Evolutionary conservation across 2,329 filamentous ascomycete species (phyloP), one percentile per base, ranked within the genome.

Genomic region (Trichoderma sp.): DNA sequence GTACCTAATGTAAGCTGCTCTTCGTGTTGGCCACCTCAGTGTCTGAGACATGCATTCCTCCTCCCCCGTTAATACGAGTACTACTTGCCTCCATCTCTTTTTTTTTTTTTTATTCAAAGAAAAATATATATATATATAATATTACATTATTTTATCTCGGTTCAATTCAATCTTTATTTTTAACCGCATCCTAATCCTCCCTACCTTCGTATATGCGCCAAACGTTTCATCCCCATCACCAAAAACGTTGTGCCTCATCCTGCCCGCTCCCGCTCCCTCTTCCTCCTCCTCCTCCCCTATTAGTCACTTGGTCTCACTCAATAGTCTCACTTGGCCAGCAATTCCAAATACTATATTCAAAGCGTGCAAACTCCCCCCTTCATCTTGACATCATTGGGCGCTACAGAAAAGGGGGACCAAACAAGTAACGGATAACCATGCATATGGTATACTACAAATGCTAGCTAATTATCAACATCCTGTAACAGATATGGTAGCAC

Each of bases 391-490:
- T 45, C 39, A 15, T 22, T 37, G 22, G 27, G 7, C 12, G 17
- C n/a, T 25, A n/a, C 29, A 60, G 19, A 34, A n/a, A 48, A 3
- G 27, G 13, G 29, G 22, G 10, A 22, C 15, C 3, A 27, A 27
- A 6, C 17, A 25, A 29, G n/a, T 6, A 54, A 32, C 19, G 25
- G 39, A 60, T 45, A 60, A 60, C 25, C 39, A 60, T 45, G 57
- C 57, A 60, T 54, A 42, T 64, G 48, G 15, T 42, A 42, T 64
- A 54, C 60, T 32, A 32, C 13, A 13, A 15, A 54, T 25, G 6
- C 60, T 64, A 29, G 37, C 37, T 34, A 57, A 56, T 64, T 63
- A n/a, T 35, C 37, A 56, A 19, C 19, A 64, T 32, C 60, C 32
- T 39, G 39, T 45, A 42, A 22, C 35, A 64, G 53, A 35, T 65